These are phyloP conservation scores for Clarkia xantiana DNA, from an alignment of 345 rosid genomes.

Conservation along the genomic window DNA sequence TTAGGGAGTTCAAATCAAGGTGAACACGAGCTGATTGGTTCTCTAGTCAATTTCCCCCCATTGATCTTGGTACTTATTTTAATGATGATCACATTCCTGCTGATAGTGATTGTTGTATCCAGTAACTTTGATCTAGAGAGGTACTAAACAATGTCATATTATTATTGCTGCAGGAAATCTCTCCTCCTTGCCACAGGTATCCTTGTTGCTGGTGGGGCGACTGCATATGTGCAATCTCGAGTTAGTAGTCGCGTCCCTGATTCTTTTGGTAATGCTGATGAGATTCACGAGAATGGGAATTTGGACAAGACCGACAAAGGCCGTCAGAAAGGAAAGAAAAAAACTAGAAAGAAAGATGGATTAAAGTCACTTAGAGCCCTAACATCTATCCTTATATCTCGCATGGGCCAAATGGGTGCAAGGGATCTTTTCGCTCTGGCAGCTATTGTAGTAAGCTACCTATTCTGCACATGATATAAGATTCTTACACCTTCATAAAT, in stretches of 20 bases:
- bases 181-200: slow-evolving; percentile 71
- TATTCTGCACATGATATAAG: neutral
- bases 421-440: slow-evolving; percentile 68
- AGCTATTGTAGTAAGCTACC: slow-evolving; percentile 55
- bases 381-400: slow-evolving; percentile 58
- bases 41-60: too few relatives aligned
- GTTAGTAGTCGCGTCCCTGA: slow-evolving; percentile 20
- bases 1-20: too few relatives aligned
- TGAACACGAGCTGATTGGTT: too few relatives aligned
- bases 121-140: neutral
- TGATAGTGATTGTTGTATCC: neutral
- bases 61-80: too few relatives aligned
- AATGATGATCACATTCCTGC: too few relatives aligned
- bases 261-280: slow-evolving; percentile 33
- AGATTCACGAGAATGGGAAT: slow-evolving; percentile 25
- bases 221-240: slow-evolving; percentile 59
- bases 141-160: slow-evolving; percentile 1
- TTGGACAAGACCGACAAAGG: slow-evolving; percentile 19
- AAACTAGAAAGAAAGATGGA: slow-evolving; percentile 42
- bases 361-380: slow-evolving; percentile 69
- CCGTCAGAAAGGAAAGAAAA: slow-evolving; percentile 22
- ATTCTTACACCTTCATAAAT: neutral
- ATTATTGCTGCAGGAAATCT: slow-evolving; percentile 53
- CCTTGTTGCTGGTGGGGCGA: slow-evolving; percentile 76
- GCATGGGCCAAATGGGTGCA: slow-evolving; percentile 80